phyloP scores from a whole-genome alignment of 2,329 filamentous ascomycete species.

The Paecilomyces fulvus region DNA sequence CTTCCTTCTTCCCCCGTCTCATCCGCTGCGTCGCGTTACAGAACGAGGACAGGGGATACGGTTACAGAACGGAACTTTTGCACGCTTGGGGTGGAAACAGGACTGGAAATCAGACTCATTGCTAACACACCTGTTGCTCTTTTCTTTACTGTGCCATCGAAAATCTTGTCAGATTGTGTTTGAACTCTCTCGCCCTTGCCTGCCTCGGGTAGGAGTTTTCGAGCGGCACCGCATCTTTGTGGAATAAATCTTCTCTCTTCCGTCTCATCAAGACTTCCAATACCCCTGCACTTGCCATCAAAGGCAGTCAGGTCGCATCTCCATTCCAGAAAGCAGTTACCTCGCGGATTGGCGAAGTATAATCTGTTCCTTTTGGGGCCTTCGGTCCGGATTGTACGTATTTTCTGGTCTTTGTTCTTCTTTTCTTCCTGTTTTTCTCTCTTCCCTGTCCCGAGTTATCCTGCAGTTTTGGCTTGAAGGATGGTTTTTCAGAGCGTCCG shows the following conservation, averaged over 20 bases:
- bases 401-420: conserved; percentile 20
- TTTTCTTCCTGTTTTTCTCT: conserved; percentile 9
- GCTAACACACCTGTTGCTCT: conserved; percentile 7
- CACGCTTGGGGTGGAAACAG: conserved; percentile 7
- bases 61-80: conserved; percentile 4
- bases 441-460: conserved; percentile 3
- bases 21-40: neutral
- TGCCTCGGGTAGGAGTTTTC: conserved; percentile 15
- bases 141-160: conserved; percentile 9
- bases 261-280: conserved; percentile 11
- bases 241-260: conserved; percentile 11
- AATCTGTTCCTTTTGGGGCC: conserved; percentile 7
- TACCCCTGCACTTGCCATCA: conserved; percentile 22
- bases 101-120: conserved; percentile 8
- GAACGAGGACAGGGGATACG: conserved; percentile 12
- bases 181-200: conserved; percentile 5
- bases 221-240: conserved; percentile 15
- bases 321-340: conserved; percentile 9
- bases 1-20: neutral
- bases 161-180: conserved; percentile 9
- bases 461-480: conserved; percentile 2
- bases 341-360: conserved; percentile 4
- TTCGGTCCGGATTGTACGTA: conserved; percentile 34
- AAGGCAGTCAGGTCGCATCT: conserved; percentile 13
- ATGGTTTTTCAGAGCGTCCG: conserved; percentile 1